phyloP scores from a whole-genome alignment of 2,329 filamentous ascomycete genomes.

The Berkeleyomyces basicola region DNA sequence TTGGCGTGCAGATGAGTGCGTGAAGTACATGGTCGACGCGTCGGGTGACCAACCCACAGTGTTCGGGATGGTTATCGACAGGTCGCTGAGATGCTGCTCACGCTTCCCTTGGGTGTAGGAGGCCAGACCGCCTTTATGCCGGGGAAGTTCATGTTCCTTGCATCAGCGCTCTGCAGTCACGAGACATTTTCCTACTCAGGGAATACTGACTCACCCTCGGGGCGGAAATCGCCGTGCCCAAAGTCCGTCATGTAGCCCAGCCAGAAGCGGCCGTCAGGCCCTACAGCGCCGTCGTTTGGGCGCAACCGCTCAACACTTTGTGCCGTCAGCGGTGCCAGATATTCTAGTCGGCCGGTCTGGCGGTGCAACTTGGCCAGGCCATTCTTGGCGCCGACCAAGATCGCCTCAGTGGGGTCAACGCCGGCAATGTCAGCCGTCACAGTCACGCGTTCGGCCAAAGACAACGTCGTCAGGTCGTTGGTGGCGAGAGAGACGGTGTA shows the following conservation, averaged over 20 bases:
- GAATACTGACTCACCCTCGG: slow-evolving; percentile 32
- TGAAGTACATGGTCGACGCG: slow-evolving; percentile 63
- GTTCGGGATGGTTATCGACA: slow-evolving; percentile 75
- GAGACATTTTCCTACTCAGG: not conserved
- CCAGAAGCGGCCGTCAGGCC: slow-evolving; percentile 70
- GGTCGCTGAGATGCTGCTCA: slow-evolving; percentile 40
- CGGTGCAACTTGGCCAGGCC: slow-evolving; percentile 67
- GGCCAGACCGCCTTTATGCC: slow-evolving; percentile 48
- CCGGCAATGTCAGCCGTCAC: slow-evolving; percentile 69
- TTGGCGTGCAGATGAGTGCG: slow-evolving; percentile 54
- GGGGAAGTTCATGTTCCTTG: not conserved
- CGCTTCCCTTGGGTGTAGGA: slow-evolving; percentile 44
- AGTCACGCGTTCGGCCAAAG: slow-evolving; percentile 37
- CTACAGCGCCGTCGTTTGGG: slow-evolving; percentile 70
- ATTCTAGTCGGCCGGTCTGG: slow-evolving; percentile 34
- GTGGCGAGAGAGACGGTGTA: slow-evolving; percentile 49
- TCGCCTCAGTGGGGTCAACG: slow-evolving; percentile 41
- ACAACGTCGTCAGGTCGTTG: slow-evolving; percentile 43
- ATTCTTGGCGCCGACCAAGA: slow-evolving; percentile 65
- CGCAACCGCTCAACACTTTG: slow-evolving; percentile 36
- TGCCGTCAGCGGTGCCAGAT: slow-evolving; percentile 33
- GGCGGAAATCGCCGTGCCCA: slow-evolving; percentile 36
- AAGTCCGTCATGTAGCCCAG: slow-evolving; percentile 74
- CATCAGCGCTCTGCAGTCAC: not conserved
- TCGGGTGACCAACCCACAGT: slow-evolving; percentile 65